Evolutionary conservation across 2,329 filamentous ascomycete species (phyloP), one percentile per base, ranked within the genome.

Genomic region (Trichophyton mentagrophytes): DNA sequence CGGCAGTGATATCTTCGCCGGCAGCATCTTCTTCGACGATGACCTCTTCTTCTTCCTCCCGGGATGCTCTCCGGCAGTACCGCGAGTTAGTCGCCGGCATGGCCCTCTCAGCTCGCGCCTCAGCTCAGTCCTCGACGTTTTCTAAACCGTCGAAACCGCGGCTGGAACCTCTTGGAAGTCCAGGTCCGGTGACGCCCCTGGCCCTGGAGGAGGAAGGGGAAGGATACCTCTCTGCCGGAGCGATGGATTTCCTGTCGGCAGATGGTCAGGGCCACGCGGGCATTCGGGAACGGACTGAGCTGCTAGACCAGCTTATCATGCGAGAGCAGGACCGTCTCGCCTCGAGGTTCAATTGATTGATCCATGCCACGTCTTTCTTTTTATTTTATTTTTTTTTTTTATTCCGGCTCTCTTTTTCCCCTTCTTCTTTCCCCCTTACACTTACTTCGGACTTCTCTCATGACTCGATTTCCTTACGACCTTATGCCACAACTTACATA

Each of bases 111-210:
- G 69, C 70, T 49, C 67, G 67, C 22, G 64, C 69, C 53, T 63
- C 71, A 62, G 64, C 68, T 53, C 63, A 66, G 56, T 60, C 66
- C 63, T 40, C 68, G 61, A 30, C 65, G 62, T 33, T 67, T 63
- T 49, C 68, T 66, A 67, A 72, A 66, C 76, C 76, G n/a, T 71
- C 73, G 9, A 74, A 75, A 15, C 76, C 76, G 6, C 73, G 75
- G 4, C 65, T 78, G 15, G 74, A 76, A 55, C 76, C 76, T 20
- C 68, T 77, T 9, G 70, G 71, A 40, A 78, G 76, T 58, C 76
- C 76, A 1, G 76, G 76, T 1, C 74, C 75, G 0, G 76, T 78
- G 40, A 78, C 76, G 3, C 76, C 76, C 11, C 66, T 78, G 56
- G 72, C 69, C 0, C 68, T 78, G 7, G 74, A 74, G 58, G 69